Conservation (phyloP, 23 red algal genomes). For the Gracilaria gracilis region DNA sequence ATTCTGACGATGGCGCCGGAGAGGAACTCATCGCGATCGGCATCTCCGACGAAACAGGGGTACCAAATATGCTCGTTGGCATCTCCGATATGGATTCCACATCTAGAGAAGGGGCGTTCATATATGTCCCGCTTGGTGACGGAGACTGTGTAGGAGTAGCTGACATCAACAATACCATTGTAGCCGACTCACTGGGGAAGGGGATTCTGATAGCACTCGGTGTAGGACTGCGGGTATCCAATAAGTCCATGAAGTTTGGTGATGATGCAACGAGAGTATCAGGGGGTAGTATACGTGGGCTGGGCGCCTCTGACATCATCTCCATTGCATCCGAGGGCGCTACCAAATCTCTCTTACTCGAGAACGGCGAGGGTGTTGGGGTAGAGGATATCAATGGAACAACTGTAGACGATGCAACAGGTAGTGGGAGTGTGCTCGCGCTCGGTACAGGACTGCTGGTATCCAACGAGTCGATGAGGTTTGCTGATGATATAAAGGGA, state of each 20-base stretch:
- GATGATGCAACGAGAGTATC: not conserved
- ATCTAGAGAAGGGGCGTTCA: not conserved
- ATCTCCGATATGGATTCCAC: not conserved
- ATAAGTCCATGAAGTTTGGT: not conserved
- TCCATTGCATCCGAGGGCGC: not conserved
- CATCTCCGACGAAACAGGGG: not conserved
- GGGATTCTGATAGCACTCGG: not conserved
- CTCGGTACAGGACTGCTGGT: not conserved
- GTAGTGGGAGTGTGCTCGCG: not conserved
- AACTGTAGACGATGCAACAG: not conserved
- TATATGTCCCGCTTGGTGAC: not conserved
- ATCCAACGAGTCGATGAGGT: not conserved
- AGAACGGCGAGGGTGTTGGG: not conserved
- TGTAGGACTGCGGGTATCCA: not conserved
- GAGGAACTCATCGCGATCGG: not conserved
- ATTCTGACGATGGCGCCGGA: not conserved
- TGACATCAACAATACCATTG: not conserved
- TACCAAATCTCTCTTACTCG: not conserved
- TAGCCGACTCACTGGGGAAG: not conserved
- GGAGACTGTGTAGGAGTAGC: not conserved
- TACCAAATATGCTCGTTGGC: not conserved
- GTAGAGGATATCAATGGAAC: too few species aligned
- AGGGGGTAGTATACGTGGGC: not conserved
- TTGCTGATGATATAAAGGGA: not conserved
- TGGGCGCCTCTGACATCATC: not conserved